Evolutionary conservation across 2,329 filamentous ascomycete species (phyloP), one percentile per base, ranked within the genome.

Genomic region (Fusarium devonianum): DNA sequence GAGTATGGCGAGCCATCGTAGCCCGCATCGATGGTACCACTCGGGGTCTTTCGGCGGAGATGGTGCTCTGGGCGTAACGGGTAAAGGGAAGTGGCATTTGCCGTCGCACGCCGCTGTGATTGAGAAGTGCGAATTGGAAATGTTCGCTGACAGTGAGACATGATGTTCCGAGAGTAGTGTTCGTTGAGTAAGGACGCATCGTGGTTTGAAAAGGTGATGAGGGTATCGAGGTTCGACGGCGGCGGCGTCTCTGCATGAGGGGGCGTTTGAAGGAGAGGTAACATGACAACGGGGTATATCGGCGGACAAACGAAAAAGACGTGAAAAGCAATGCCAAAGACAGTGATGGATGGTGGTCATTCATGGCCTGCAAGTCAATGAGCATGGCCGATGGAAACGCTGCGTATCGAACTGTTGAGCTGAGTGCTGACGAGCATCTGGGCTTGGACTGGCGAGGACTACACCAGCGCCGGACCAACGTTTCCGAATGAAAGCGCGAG

Each of bases 1-100:
- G 91, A 88, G 16, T 86, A 80, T 2, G 87, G 85, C 5, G 89
- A 90, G 22, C 89, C 91, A 78, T 97, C 92, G 67, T 96, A 97
- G 9, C 91, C 92, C 43, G 90, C 91, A 58, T 93, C 88, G 53
- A 97, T 82, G 26, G 92, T 96, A n/a, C 93, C 94, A 66, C 87
- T 93, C 4, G 93, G 94, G 7, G 93, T 97, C 72, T 97, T 97
- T 60, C 93, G 85, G 59, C 93, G 85, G 47, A 97, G 78, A 63
- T 90, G 89, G 70, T 96, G 86, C 70, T 96, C 91, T 43, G 72
- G 69, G 45, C 72, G 70, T 52, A 62, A 52, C 28, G 65, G 49
- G 58, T 68, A 63, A 52, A 53, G 34, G 36, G 48, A 42, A 34
- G 39, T 45, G 22, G 53, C 37, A 35, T 53, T 51, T 29, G 42